phyloP scores from a whole-genome alignment of 495 filamentous ascomycete genomes.

The Neurospora africana region DNA sequence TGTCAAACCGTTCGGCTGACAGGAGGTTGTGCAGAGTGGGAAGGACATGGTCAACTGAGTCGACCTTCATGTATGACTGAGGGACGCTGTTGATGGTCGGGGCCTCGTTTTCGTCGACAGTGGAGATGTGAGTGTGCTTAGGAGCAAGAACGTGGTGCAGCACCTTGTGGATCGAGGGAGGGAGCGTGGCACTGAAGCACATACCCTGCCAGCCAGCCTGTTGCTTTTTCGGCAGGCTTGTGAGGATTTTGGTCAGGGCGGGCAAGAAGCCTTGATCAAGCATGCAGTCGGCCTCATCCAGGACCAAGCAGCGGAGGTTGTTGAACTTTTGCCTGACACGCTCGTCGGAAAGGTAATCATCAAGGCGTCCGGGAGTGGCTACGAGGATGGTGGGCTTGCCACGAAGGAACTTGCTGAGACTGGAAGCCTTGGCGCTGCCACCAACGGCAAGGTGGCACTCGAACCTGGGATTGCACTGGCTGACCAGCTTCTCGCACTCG shows the following conservation, averaged over 20 bases:
- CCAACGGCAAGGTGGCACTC: conserved; percentile 96
- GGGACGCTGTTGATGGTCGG: conserved; percentile 72
- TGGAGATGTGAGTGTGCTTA: conserved; percentile 82
- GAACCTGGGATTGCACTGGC: conserved; percentile 53
- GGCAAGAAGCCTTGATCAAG: conserved; percentile 91
- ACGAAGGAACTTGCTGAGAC: conserved; percentile 56
- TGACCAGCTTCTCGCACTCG: conserved; percentile 57
- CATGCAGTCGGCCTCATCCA: conserved; percentile 95
- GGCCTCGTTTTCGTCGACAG: conserved; percentile 88
- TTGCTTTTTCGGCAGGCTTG: conserved; percentile 49
- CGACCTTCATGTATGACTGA: conserved; percentile 60
- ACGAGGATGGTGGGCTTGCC: conserved; percentile 72
- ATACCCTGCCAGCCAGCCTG: conserved; percentile 61
- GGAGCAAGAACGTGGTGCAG: conserved; percentile 94
- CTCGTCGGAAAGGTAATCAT: conserved; percentile 76
- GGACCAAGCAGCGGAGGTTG: conserved; percentile 56
- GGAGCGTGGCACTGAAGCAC: conserved; percentile 88
- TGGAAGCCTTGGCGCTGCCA: conserved; percentile 84
- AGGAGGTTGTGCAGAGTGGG: conserved; percentile 73
- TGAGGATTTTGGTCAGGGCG: conserved; percentile 74
- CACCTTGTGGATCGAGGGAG: conserved; percentile 83
- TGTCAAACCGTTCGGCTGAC: conserved; percentile 85
- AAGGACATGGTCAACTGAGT: conserved; percentile 76
- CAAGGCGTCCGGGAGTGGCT: conserved; percentile 81
- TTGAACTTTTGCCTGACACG: conserved; percentile 67